A percentile compares a stretch with the other conserved stretches of the same genome.
Evolutionary conservation across 2,329 filamentous ascomycete genomes (phyloP).

Genomic region (Fusarium longipes): DNA sequence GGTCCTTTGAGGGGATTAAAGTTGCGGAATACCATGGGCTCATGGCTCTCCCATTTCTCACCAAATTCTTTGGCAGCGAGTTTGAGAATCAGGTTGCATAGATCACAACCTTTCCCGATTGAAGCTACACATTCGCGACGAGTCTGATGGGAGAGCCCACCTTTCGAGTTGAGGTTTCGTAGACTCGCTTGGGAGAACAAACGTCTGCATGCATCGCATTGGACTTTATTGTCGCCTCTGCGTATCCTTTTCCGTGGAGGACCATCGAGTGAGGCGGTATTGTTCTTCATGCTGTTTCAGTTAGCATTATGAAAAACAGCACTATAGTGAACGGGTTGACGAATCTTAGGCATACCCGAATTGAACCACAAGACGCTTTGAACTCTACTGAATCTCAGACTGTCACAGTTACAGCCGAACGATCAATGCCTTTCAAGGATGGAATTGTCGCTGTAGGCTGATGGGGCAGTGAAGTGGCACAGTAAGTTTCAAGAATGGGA

Average conservation of each 20-base stretch:
- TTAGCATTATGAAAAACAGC: too few species aligned
- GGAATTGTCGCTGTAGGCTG: too few species aligned
- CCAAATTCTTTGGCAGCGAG: fast-evolving
- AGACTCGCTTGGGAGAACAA: background rate
- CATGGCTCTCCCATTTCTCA: fast-evolving
- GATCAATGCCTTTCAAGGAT: too few species aligned
- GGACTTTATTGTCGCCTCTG: fast-evolving
- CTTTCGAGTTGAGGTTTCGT: fast-evolving
- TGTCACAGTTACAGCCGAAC: too few species aligned
- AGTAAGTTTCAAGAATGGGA: too few species aligned
- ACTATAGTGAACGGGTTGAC: background rate
- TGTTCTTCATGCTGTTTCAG: background rate
- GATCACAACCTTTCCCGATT: background rate
- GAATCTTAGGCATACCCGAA: too few species aligned
- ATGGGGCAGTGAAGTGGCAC: too few species aligned
- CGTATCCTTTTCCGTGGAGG: background rate
- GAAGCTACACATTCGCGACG: fast-evolving
- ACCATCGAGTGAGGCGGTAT: fast-evolving
- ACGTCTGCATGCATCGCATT: background rate
- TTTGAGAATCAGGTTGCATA: background rate
- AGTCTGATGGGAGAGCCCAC: background rate
- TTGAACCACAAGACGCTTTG: too few species aligned
- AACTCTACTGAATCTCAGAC: too few species aligned
- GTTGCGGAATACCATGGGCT: fast-evolving
- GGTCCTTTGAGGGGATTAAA: fast-evolving